Evolutionary conservation across 768 basidiomycete genomes (phyloP).

Genomic region (Mycena belliarum): DNA sequence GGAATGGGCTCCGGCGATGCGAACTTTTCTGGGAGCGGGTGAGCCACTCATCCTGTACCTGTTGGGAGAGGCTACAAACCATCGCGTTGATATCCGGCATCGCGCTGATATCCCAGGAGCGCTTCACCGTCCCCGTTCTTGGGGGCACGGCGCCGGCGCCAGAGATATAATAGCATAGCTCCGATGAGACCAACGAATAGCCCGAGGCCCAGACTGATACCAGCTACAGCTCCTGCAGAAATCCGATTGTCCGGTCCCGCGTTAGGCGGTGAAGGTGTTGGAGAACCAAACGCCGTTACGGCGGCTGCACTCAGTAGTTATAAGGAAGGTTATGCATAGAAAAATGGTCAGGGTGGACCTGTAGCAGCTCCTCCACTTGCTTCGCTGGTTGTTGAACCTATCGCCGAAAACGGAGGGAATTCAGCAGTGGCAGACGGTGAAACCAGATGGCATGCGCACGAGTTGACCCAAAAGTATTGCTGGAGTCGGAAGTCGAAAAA

Average conservation of each 20-base stretch:
- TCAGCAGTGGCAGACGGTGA: no score
- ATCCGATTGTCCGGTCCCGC: background rate
- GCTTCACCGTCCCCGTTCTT: constrained; percentile 5
- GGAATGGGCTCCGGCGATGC: background rate
- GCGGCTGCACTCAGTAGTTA: background rate
- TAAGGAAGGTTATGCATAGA: background rate
- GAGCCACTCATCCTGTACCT: background rate
- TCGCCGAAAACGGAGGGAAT: no score
- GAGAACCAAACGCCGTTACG: background rate
- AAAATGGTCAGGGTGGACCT: no score
- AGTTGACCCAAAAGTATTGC: no score
- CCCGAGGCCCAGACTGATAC: constrained; percentile 9
- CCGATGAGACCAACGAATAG: constrained; percentile 5
- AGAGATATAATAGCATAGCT: background rate
- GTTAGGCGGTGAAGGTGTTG: background rate
- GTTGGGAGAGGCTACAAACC: background rate
- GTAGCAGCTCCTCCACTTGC: no score
- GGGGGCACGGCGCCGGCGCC: background rate
- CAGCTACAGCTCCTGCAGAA: constrained; percentile 7
- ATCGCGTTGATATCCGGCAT: constrained; percentile 1
- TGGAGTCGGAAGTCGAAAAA: no score
- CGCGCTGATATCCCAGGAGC: constrained; percentile 1
- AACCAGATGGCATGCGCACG: no score
- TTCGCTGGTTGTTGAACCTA: no score
- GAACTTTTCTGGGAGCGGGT: constrained; percentile 5